Percentiles rank a stretch among this genome's conserved stretches.
Conservation (phyloP, 805 yeast species). For the Candida easanensis region DNA sequence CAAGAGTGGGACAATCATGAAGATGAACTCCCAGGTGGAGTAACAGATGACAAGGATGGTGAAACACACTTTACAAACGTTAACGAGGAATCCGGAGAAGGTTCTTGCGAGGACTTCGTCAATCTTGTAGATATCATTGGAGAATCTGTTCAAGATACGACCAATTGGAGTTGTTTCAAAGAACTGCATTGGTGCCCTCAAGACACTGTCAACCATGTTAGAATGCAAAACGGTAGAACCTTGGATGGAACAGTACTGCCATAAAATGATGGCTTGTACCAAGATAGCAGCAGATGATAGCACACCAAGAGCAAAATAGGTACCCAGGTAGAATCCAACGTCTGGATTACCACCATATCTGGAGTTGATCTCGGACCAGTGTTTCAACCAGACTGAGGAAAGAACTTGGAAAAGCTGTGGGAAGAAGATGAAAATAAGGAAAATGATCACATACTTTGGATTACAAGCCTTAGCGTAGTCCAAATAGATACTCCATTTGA, state of each 20-base stretch:
- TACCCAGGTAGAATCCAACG: constrained; percentile 65
- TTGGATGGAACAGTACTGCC: constrained; percentile 79
- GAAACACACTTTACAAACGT: constrained; percentile 61
- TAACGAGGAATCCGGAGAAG: constrained; percentile 64
- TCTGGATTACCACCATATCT: constrained; percentile 66
- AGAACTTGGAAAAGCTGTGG: constrained; percentile 61
- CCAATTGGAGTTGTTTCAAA: constrained; percentile 97
- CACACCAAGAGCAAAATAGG: constrained; percentile 75
- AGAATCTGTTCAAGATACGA: constrained; percentile 84
- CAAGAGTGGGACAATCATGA: constrained; percentile 68
- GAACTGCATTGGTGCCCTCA: constrained; percentile 92
- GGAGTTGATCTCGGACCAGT: constrained; percentile 93
- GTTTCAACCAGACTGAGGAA: constrained; percentile 90
- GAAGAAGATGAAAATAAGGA: constrained; percentile 51
- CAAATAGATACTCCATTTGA: constrained; percentile 78
- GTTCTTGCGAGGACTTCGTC: constrained; percentile 77
- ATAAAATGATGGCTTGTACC: constrained; percentile 63
- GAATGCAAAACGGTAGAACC: constrained; percentile 79
- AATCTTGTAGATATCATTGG: constrained; percentile 85
- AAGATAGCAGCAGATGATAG: constrained; percentile 58
- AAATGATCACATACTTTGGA: constrained; percentile 56
- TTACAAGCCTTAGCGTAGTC: constrained; percentile 90
- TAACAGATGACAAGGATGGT: constrained; percentile 77
- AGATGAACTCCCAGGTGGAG: constrained; percentile 84
- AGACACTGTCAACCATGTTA: constrained; percentile 66